These are phyloP conservation scores for Boletus subparvulus DNA, from an alignment of 768 basidiomycete species.

Conservation along the genomic window DNA sequence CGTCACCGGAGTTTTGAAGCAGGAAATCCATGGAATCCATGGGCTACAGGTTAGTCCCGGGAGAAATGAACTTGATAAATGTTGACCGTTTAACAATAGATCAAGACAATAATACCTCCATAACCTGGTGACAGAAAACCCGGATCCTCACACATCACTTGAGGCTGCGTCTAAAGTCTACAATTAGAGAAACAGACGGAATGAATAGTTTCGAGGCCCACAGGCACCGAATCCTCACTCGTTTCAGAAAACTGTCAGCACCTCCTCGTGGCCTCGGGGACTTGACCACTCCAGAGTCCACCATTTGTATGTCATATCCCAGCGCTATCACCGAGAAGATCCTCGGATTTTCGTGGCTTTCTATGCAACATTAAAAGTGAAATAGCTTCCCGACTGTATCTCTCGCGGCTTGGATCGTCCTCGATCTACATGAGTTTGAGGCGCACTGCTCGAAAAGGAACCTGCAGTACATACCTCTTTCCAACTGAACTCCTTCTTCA, in stretches of 20 bases:
- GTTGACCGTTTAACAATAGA: conserved; percentile 29
- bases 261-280: not conserved
- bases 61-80: not conserved
- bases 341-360: conserved; percentile 7
- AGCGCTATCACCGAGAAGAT: not conserved
- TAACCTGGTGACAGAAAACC: conserved; percentile 6
- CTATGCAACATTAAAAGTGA: conserved; percentile 48
- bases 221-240: not conserved
- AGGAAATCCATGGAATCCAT: conserved; percentile 89
- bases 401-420: conserved; percentile 59
- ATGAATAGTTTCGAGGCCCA: not conserved
- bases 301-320: not conserved
- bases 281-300: not conserved
- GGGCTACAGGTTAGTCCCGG: conserved; percentile 78
- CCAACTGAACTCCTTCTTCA: conserved; percentile 80
- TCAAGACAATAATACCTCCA: conserved; percentile 42
- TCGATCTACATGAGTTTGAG: conserved; percentile 42
- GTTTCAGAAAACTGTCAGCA: not conserved
- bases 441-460: not conserved
- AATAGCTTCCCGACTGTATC: conserved; percentile 66
- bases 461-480: conserved; percentile 44
- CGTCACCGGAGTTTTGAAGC: conserved; percentile 81
- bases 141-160: not conserved
- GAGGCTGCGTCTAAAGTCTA: conserved; percentile 6
- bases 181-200: conserved; percentile 7